Conservation (phyloP, 2,329 filamentous ascomycete genomes). For the Sporothrix phasma region DNA sequence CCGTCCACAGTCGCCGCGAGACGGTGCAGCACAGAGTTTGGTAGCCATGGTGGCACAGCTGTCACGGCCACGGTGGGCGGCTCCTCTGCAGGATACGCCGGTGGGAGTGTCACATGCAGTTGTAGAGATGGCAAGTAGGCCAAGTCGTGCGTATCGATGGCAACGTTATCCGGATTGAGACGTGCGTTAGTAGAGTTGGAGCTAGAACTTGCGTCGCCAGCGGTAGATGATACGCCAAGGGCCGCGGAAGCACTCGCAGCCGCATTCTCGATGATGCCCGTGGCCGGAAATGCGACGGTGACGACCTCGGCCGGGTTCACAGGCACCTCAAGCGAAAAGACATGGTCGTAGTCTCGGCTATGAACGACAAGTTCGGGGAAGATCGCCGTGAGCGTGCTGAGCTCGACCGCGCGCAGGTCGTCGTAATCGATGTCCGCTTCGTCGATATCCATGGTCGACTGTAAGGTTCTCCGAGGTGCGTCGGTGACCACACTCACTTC, state of each 20-base stretch:
- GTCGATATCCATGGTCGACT: neutral
- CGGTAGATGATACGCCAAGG: slow-evolving; percentile 15
- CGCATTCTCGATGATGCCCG: slow-evolving; percentile 26
- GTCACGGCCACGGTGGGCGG: slow-evolving; percentile 43
- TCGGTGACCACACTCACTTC: neutral
- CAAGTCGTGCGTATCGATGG: slow-evolving; percentile 39
- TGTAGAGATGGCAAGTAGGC: slow-evolving; percentile 49
- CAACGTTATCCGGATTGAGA: neutral
- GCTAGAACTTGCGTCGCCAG: neutral
- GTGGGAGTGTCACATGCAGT: slow-evolving; percentile 44
- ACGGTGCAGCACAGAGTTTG: slow-evolving; percentile 34
- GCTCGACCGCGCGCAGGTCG: slow-evolving; percentile 47
- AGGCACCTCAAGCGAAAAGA: slow-evolving; percentile 47
- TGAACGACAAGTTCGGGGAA: slow-evolving; percentile 52
- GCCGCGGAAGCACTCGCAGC: neutral
- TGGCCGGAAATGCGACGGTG: slow-evolving; percentile 47
- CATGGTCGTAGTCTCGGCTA: slow-evolving; percentile 34
- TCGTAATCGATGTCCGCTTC: slow-evolving; percentile 29
- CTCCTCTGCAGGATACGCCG: slow-evolving; percentile 45
- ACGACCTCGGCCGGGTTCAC: slow-evolving; percentile 45
- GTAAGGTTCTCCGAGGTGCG: neutral
- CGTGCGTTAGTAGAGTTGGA: neutral
- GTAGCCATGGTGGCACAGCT: slow-evolving; percentile 49
- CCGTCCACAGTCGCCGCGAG: slow-evolving; percentile 41
- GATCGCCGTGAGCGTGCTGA: slow-evolving; percentile 52